phyloP scores from a whole-genome alignment of 768 basidiomycete species.

The Daedaleopsis sinensis region DNA sequence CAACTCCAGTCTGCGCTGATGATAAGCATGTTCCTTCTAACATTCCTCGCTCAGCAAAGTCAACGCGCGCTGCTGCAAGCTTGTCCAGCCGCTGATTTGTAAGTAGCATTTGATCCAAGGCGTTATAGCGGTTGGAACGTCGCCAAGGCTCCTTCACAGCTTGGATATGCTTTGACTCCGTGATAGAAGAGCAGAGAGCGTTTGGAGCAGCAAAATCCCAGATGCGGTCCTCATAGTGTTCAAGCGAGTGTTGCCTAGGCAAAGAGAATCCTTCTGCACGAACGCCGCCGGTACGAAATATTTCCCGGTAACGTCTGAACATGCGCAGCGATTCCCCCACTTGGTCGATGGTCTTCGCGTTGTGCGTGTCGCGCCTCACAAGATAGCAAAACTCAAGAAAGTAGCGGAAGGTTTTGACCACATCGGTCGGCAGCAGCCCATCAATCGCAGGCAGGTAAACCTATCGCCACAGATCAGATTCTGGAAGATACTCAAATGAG shows the following conservation, averaged over 20 bases:
- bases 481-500: not conserved
- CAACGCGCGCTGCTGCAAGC: slow-evolving; percentile 22
- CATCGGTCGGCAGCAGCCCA: slow-evolving; percentile 17
- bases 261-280: slow-evolving; percentile 24
- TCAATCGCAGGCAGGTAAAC: slow-evolving; percentile 28
- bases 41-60: slow-evolving; percentile 23
- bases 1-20: not conserved
- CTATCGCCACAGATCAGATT: slow-evolving; percentile 6
- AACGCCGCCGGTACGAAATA: slow-evolving; percentile 20
- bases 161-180: slow-evolving; percentile 31
- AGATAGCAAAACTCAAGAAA: slow-evolving; percentile 32
- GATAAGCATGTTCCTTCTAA: slow-evolving; percentile 1
- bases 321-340: slow-evolving; percentile 15
- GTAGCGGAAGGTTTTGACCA: slow-evolving; percentile 11
- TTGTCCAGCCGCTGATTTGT: slow-evolving; percentile 31
- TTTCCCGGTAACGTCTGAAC: slow-evolving; percentile 16
- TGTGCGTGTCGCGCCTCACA: slow-evolving; percentile 6
- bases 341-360: not conserved
- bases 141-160: slow-evolving; percentile 32
- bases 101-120: slow-evolving; percentile 28
- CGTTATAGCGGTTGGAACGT: slow-evolving; percentile 22
- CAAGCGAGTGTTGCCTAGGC: slow-evolving; percentile 25
- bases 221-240: slow-evolving; percentile 24
- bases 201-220: slow-evolving; percentile 29
- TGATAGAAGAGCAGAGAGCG: slow-evolving; percentile 32